Conservation (phyloP, 192 early-diverging fungal genomes). For the Backusella parvicylindrica region DNA sequence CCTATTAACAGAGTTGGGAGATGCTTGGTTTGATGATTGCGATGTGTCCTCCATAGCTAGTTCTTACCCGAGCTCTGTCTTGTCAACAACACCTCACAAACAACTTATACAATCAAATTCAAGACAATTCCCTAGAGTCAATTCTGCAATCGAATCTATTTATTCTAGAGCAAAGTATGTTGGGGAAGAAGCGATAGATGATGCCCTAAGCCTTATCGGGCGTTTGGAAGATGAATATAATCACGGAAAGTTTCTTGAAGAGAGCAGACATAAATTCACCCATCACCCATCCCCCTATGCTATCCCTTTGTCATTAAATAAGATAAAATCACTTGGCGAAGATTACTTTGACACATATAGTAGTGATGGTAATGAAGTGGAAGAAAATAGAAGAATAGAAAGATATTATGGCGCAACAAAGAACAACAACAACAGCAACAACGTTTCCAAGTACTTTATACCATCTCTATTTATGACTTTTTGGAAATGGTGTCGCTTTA, state of each 20-base stretch:
- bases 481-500: neutral
- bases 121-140: neutral
- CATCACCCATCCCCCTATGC: neutral
- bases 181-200: neutral
- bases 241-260: constrained; percentile 1
- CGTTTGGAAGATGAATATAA: constrained; percentile 7
- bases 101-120: neutral
- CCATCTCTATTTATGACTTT: neutral
- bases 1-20: neutral
- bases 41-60: neutral
- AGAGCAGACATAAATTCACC: neutral
- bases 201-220: constrained; percentile 1
- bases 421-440: too few relatives aligned
- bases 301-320: neutral
- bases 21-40: neutral
- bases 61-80: neutral
- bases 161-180: neutral
- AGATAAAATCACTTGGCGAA: neutral
- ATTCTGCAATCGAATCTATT: neutral
- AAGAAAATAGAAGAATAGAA: neutral
- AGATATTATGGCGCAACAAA: neutral
- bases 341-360: neutral
- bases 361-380: neutral
- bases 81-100: neutral
- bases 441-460: neutral